Conservation (phyloP, 129 eudicot species). For the sunflower (Helianthus annuus) region HanXRQr2.0-SUNRISE NC_035438.2:66959653-66960152, state of each 20-base stretch:
- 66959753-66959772: constrained; percentile 33
- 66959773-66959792: constrained; percentile 27
- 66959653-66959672: not conserved
- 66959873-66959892: constrained; percentile 79
- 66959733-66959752: constrained; percentile 55
- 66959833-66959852: constrained; percentile 50
- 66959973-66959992: constrained; percentile 71
- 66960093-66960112: constrained; percentile 65
- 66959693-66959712: constrained; percentile 10
- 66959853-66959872: constrained; percentile 62
- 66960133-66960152: constrained; percentile 66
- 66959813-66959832: constrained; percentile 53
- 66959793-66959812: constrained; percentile 69
- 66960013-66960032: constrained; percentile 87
- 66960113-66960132: constrained; percentile 71
- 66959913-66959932: constrained; percentile 91
- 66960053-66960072: constrained; percentile 89
- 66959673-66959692: not conserved
- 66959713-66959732: constrained; percentile 44
- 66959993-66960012: constrained; percentile 92
- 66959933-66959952: constrained; percentile 86
- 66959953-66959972: constrained; percentile 77
- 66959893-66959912: constrained; percentile 86
- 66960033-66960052: constrained; percentile 56
- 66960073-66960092: constrained; percentile 84